Base-by-base conservation (phyloP, 352 stramenopile species). In the Phytopythium ostracodes region DNA sequence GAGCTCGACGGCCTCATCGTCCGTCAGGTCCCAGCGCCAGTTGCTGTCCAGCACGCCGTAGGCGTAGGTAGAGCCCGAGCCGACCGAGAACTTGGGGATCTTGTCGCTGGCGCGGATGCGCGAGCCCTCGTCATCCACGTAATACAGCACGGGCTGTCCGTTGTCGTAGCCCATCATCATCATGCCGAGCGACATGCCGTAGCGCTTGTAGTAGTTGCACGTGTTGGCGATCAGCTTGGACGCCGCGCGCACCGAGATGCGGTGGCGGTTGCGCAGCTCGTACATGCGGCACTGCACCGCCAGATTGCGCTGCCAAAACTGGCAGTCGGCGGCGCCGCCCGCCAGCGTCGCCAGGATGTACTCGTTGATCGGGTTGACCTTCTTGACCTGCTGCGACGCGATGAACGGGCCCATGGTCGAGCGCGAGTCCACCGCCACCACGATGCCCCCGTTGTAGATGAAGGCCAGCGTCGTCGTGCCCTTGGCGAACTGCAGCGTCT, bases 121-220 rank as follows among this genome's bases (percentile, higher is more conserved):
- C 17, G 96, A 99, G 60, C 97, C 98, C 72, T 99, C 98, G 71
- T 99, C 96, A 78, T 99, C 98, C n/a, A 99, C 96, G 72, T 99
- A 99, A 80, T 99, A 99, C 22, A 99, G 88, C 75, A 98, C 92
- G 8, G 98, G 97, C 60, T 98, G 91, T 38, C 87, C 90, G 54
- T 95, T 98, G 87, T 99, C 98, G 90, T 98, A 99, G 58, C 98
- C 98, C 68, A 98, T 98, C 76, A 99, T 97, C 98, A 99, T 99
- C 70, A 98, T 99, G 47, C 98, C 98, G 74, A 99, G 82, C 73
- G 92, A 98, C 68, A 99, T 91, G 49, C 93, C 89, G 78, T 85
- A 97, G 67, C 68, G 73, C 79, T 88, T 96, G 81, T 97, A 97
- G 75, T 94, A 97, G 70, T 97, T 97, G 91, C 99, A 99, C 64